These are phyloP conservation scores for Boletus calvinii DNA, from an alignment of 1,284 basidiomycete species.

Conservation along the genomic window DNA sequence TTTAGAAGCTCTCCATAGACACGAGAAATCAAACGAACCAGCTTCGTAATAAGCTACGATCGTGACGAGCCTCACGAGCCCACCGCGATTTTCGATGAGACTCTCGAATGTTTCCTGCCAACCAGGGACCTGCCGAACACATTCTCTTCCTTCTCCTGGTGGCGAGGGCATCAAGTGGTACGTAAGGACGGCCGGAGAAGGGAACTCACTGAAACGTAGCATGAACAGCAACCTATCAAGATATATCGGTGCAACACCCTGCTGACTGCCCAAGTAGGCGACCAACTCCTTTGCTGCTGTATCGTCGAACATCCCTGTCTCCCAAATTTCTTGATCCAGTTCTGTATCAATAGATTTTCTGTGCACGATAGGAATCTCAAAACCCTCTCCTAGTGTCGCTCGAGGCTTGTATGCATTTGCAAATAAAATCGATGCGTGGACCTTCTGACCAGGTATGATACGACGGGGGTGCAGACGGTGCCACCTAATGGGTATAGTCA, in stretches of 20 bases:
- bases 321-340: conserved; percentile 4
- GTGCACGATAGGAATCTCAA: background rate
- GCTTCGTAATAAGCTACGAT: conserved; percentile 10
- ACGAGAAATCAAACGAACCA: background rate
- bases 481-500: conserved; percentile 1
- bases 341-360: background rate
- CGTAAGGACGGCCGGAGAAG: background rate
- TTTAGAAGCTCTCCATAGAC: too few species aligned
- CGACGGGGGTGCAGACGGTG: conserved; percentile 9
- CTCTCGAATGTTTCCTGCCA: background rate
- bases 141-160: conserved; percentile 1
- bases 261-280: background rate
- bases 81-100: background rate
- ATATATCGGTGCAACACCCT: background rate
- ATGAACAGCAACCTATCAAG: conserved; percentile 15
- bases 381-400: conserved; percentile 11
- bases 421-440: conserved; percentile 18
- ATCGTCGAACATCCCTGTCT: conserved; percentile 11
- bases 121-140: background rate
- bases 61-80: conserved; percentile 3
- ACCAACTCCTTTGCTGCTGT: conserved; percentile 5
- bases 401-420: conserved; percentile 12
- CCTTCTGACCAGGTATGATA: conserved; percentile 22
- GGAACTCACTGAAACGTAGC: conserved; percentile 10
- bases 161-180: too few species aligned